Evolutionary conservation across 495 filamentous ascomycete species (phyloP).

Genomic region (Cercophora scortea): DNA sequence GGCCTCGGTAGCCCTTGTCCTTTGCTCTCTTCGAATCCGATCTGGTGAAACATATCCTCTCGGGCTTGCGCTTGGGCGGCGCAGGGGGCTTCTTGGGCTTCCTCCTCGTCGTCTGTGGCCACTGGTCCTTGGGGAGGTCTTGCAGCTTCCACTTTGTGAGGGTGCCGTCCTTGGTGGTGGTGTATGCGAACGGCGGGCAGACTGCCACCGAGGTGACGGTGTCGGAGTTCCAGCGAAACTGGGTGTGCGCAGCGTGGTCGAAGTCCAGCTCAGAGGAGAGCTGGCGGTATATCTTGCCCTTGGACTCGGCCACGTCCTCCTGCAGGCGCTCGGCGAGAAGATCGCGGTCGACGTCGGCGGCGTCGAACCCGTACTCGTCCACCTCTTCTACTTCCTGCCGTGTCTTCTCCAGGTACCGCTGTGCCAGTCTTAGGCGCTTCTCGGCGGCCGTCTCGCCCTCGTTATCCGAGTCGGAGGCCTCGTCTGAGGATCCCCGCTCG

Average conservation of each 20-base stretch:
- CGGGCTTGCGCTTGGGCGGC: constrained; percentile 62
- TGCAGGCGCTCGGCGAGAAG: constrained; percentile 82
- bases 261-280: constrained; percentile 65
- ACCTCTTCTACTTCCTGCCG: constrained; percentile 75
- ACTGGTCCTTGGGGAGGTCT: constrained; percentile 46
- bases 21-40: constrained; percentile 56
- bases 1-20: constrained; percentile 61
- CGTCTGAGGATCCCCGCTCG: constrained; percentile 35
- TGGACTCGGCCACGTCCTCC: constrained; percentile 88
- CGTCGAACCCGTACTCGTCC: constrained; percentile 68
- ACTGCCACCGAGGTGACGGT: constrained; percentile 72
- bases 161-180: constrained; percentile 73
- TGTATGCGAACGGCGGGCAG: constrained; percentile 73
- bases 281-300: constrained; percentile 77
- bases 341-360: constrained; percentile 84
- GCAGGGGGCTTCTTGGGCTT: constrained; percentile 56
- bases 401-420: constrained; percentile 88
- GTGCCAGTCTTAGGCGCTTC: constrained; percentile 77
- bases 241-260: constrained; percentile 50
- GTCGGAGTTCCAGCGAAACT: constrained; percentile 69
- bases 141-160: constrained; percentile 83
- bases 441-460: constrained; percentile 79
- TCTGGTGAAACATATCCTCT: constrained; percentile 55
- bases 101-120: constrained; percentile 43
- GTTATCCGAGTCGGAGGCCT: constrained; percentile 46